Base-by-base conservation (phyloP, 2,329 filamentous ascomycete genomes). In the Claviceps purpurea region DNA sequence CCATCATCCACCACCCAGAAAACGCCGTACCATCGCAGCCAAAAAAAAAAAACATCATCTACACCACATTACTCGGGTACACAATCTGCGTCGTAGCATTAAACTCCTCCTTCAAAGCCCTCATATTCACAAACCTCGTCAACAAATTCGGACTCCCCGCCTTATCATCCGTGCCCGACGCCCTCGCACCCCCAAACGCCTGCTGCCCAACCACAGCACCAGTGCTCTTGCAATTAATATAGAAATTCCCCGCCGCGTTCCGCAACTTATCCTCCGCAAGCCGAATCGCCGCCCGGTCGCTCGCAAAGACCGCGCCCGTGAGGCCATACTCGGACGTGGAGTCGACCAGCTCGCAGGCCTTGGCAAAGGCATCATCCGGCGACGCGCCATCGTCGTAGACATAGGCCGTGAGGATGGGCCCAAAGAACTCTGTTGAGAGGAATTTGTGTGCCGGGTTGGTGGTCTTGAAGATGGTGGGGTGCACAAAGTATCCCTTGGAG, bases 141-240 rank as follows among this genome's bases (percentile, higher is more conserved):
- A 87, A 65, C 56, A 86, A 66, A 65, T 80, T 81, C 58, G 73
- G 67, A 61, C 80, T 84, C 39, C 83, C 83, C 16, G 83, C 82
- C 74, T 87, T 87, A 68, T 87, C 84, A 64, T 87, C 86, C 22
- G 83, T 87, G 26, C 83, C 83, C 55, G 79, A 83, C 6, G 81
- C 81, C 56, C 84, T 73, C 13, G 80, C 76, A 50, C 83, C 83
- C 22, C 83, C 83, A 63, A 87, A 87, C 4, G 83, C 79, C 70
- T 87, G 83, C 70, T 87, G 84, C 14, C 82, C 83, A 7, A 86
- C 82, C 24, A 87, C 81, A 16, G 83, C 82, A 41, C 82, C 84
- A 1, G 83, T 87, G 66, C 79, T 84, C 77, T 90, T 90, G 73
- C 83, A 86, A 72, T 90, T 91, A 69, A 91, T 76, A 71, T 91